Evolutionary conservation across 805 yeast genomes (phyloP).

Genomic region (Ascoidea tarda): DNA sequence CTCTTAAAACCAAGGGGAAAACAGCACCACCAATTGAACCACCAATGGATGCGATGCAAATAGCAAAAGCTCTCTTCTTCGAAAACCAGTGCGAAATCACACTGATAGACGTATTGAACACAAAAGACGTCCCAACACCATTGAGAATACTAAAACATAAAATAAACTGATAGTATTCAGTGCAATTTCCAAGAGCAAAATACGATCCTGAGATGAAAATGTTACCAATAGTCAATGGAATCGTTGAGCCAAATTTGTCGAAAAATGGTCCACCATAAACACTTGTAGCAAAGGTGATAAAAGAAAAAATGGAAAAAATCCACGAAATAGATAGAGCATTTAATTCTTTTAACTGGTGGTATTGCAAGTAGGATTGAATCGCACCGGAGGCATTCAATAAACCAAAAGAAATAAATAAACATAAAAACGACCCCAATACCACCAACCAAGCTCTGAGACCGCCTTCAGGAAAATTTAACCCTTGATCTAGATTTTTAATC

Average conservation of each 20-base stretch:
- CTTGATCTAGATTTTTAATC: slow-evolving; percentile 7
- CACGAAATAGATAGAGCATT: slow-evolving; percentile 39
- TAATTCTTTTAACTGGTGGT: slow-evolving; percentile 33
- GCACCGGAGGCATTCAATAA: slow-evolving; percentile 46
- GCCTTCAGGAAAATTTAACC: slow-evolving; percentile 37
- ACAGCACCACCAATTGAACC: slow-evolving; percentile 41
- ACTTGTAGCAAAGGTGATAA: slow-evolving; percentile 32
- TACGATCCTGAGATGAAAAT: slow-evolving; percentile 30
- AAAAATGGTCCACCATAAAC: slow-evolving; percentile 43
- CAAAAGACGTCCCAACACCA: slow-evolving; percentile 44
- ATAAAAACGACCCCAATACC: slow-evolving; percentile 43
- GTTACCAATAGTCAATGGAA: slow-evolving; percentile 27
- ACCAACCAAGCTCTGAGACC: slow-evolving; percentile 42
- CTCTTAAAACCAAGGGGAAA: slow-evolving; percentile 37
- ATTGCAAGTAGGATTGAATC: slow-evolving; percentile 42
- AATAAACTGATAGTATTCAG: slow-evolving; percentile 42
- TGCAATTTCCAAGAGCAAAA: slow-evolving; percentile 37
- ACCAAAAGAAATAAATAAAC: slow-evolving; percentile 41
- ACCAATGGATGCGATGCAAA: slow-evolving; percentile 32
- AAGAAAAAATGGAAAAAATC: slow-evolving; percentile 47
- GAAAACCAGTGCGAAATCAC: slow-evolving; percentile 54
- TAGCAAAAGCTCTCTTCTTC: slow-evolving; percentile 39
- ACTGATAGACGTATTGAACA: slow-evolving; percentile 43
- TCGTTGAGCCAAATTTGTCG: slow-evolving; percentile 35
- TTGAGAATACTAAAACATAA: slow-evolving; percentile 36